phyloP scores from a whole-genome alignment of 2,329 filamentous ascomycete species.

The Sclerotiophoma versabilis region DNA sequence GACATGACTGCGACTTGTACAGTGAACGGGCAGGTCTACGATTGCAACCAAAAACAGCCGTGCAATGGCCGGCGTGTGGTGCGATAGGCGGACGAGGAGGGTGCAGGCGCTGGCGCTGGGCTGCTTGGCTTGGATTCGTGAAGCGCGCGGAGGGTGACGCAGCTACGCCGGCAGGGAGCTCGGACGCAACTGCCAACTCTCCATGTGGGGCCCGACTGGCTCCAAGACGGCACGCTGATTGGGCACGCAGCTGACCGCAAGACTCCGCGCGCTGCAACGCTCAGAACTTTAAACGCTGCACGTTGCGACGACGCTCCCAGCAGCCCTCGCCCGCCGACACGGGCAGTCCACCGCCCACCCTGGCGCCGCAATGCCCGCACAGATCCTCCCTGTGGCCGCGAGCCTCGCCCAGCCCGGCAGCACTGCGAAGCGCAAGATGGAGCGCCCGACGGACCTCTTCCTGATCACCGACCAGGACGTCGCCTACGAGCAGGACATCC shows the following conservation, averaged over 20 bases:
- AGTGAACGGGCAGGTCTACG: constrained; percentile 14
- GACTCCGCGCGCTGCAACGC: no score
- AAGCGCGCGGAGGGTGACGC: constrained; percentile 29
- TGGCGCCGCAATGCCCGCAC: constrained; percentile 53
- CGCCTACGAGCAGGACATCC: constrained; percentile 94
- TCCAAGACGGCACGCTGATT: no score
- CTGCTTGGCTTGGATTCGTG: constrained; percentile 13
- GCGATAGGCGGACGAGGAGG: constrained; percentile 9
- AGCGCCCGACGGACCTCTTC: constrained; percentile 47
- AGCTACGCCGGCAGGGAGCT: constrained; percentile 23
- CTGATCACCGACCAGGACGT: constrained; percentile 83
- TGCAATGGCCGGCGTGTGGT: neutral
- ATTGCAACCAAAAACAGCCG: neutral
- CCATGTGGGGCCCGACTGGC: no score
- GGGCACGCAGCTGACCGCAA: no score
- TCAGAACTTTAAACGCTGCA: no score
- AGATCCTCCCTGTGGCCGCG: no score
- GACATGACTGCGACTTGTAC: constrained; percentile 55
- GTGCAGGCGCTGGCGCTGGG: constrained; percentile 1
- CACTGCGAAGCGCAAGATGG: constrained; percentile 42
- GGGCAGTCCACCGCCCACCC: constrained; percentile 40
- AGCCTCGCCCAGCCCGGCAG: no score
- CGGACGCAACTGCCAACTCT: constrained; percentile 1
- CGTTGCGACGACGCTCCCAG: neutral
- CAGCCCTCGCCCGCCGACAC: constrained; percentile 14